Evolutionary conservation across 148 eudicot species (phyloP), one percentile per base, ranked within the genome.

Genomic region (Salicornia ramosissima): DNA sequence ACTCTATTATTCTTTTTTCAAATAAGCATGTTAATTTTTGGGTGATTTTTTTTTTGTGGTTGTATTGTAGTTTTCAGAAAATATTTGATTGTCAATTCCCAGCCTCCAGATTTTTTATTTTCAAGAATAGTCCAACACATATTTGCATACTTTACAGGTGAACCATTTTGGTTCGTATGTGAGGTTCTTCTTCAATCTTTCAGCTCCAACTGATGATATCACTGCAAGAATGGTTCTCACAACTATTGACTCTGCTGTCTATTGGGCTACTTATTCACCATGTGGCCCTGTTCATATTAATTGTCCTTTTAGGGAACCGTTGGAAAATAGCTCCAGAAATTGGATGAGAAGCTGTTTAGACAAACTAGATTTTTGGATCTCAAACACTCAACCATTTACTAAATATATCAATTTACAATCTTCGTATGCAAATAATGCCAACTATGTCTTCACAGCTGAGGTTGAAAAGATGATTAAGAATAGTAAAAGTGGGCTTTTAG

Each of bases 211-310:
- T 56, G 99, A 86, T 79, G 59, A 77, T 26, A 79, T 94, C 71
- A 71, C 84, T 12, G 92, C 97, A 73, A 87, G 93, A 79, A 83
- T 87, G 85, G 96, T 91, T 67, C 97, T 94, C 71, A 90, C 99
- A 34, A 83, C 97, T 58, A 67, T 90, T 69, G 97, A 94, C 80
- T 87, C 96, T 66, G 97, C 97, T 72, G 87, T 89, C 56, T 69
- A 84, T 79, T 77, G 80, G 81, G 87, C 99, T 66, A 88, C 88
- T 59, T 78, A 81, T 72, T 71, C 92, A 64, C 97, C 99, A 11
- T 50, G 33, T 71, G 99, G 99, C 51, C 97, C 99, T 56, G 90
- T 89, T 80, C 99, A 94, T 76, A 78, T 94, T 78, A 94, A 94
- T 76, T 94, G 96, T 72, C 82, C 87, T 67, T 91, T 86, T 74